Evolutionary conservation across 108 stramenopile genomes (phyloP).

Genomic region (Schizochytrium sp.): DNA sequence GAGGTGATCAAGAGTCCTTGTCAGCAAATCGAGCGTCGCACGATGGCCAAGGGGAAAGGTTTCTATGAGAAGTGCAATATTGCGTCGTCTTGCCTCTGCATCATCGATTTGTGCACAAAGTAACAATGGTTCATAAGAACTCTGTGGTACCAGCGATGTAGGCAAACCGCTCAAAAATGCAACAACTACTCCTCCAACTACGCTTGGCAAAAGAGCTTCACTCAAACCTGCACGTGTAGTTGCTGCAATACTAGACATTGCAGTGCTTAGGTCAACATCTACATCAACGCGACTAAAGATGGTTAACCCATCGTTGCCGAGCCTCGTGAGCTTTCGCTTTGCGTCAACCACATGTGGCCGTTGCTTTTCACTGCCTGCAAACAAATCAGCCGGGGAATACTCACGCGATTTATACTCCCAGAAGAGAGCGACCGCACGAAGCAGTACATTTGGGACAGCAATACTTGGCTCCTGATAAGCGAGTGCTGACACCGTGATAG

Average conservation of each 20-base stretch:
- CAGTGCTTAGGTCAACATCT: conserved; percentile 40
- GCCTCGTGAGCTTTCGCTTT: background rate
- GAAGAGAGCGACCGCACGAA: conserved; percentile 18
- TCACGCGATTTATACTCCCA: background rate
- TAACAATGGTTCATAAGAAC: background rate
- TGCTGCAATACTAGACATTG: conserved; percentile 9
- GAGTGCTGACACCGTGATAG: background rate
- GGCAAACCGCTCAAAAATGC: background rate
- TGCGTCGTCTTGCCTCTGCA: background rate
- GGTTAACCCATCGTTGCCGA: background rate
- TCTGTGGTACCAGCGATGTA: conserved; percentile 1
- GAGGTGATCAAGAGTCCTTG: conserved; percentile 12
- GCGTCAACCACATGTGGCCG: background rate
- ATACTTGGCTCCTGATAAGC: conserved; percentile 46
- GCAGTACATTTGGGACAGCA: conserved; percentile 9
- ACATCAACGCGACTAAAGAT: conserved; percentile 51
- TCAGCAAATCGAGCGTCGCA: conserved; percentile 1
- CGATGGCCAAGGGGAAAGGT: background rate
- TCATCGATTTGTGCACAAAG: conserved; percentile 33
- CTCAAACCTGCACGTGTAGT: conserved; percentile 40
- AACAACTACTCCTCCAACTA: background rate
- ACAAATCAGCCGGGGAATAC: background rate
- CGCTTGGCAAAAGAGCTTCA: background rate
- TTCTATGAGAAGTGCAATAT: background rate
- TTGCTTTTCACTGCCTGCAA: background rate